Conservation (phyloP, 202 grass and related monocot genomes). For the Sporobolus alterniflorus region DNA sequence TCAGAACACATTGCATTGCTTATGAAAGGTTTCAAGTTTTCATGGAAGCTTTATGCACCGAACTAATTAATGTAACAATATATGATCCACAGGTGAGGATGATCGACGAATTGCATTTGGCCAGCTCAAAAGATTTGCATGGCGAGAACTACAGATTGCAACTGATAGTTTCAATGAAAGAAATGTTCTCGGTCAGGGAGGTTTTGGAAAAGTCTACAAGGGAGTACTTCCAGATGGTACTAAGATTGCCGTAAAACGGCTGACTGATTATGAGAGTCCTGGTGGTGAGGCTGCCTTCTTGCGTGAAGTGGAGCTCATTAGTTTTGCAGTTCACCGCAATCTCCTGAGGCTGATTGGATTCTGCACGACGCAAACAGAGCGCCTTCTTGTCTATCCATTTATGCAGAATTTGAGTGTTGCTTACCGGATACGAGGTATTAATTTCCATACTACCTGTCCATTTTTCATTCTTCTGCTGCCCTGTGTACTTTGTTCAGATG, state of each 20-base stretch:
- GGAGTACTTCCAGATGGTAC: conserved; percentile 85
- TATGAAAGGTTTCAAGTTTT: background rate
- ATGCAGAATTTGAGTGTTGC: conserved; percentile 98
- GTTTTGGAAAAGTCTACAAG: conserved; percentile 96
- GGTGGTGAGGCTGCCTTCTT: conserved; percentile 84
- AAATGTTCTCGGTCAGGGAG: conserved; percentile 98
- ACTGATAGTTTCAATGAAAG: conserved; percentile 82
- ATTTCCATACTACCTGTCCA: background rate
- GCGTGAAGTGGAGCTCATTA: conserved; percentile 93
- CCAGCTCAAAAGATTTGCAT: conserved; percentile 96
- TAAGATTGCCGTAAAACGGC: conserved; percentile 89
- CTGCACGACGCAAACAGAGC: conserved; percentile 82
- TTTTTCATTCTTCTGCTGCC: background rate
- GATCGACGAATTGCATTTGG: conserved; percentile 92
- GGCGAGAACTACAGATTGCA: conserved; percentile 84
- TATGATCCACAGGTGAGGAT: conserved; percentile 65
- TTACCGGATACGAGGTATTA: conserved; percentile 83
- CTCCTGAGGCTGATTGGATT: conserved; percentile 89
- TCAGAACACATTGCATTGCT: background rate
- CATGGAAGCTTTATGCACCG: background rate
- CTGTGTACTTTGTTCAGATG: conserved; percentile 6
- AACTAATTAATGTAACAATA: conserved; percentile 24
- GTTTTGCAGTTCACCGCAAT: conserved; percentile 96
- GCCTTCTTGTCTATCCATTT: conserved; percentile 90
- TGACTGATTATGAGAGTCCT: conserved; percentile 80